Evolutionary conservation across 306 rosid species (phyloP), one percentile per base, ranked within the genome.

Genomic region (Crotalaria pallida): DNA sequence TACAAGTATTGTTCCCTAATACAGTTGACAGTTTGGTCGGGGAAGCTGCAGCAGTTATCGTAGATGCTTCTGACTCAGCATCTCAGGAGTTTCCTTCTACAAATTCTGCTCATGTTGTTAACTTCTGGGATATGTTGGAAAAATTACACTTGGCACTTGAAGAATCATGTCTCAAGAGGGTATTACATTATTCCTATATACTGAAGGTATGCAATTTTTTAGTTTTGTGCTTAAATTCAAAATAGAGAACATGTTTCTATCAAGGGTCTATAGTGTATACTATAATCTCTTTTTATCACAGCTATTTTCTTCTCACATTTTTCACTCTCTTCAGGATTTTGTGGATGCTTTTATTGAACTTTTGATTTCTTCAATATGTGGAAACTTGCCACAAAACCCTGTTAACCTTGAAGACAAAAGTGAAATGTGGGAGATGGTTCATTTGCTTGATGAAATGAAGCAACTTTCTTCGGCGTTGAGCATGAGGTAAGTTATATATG

Each of bases 1-100:
- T 81, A 5, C 45, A 63, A 53, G 49, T 53, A 3, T 6, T 83
- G 62, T 80, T 83, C 82, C 81, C 86, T 1, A 40, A 66, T 50
- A 21, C 10, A 10, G 58, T 53, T 7, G 76, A 62, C 29, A 50
- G 10, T 36, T 2, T 47, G 19, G 64, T 15, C 44, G 50, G 2
- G 43, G 65, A 70, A 57, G 59, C 49, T 34, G 40, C 45, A 4
- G 7, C 71, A 29, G 38, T 21, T 53, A 40, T 29, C 7, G 66
- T 8, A 13, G 81, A 38, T 40, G 61, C 61, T 31, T 31, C 40
- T 66, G 40, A 16, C 15, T 5, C 79, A 23, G 7, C 13, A 19
- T 57, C 58, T 61, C 56, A 15, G 26, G 65, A 44, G 52, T 29
- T 55, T 33, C 41, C 79, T 21, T 21, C 76, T 13, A 48, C 43